Base-by-base conservation (phyloP, 768 basidiomycete genomes). In the Boletus subcaerulescens region DNA sequence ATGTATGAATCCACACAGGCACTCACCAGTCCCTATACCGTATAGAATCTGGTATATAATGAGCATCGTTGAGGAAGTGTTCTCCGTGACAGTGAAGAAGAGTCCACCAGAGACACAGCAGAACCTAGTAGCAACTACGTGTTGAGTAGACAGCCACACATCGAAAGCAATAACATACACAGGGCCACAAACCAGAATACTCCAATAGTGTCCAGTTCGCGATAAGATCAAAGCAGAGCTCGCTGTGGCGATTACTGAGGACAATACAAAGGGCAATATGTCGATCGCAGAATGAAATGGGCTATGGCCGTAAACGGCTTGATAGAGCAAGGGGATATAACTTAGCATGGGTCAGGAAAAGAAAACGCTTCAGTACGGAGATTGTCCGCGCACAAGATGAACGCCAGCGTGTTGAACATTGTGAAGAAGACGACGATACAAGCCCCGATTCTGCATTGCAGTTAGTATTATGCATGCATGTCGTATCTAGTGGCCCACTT, bases 321-420 rank as follows among this genome's bases (percentile, higher is more conserved):
- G 59, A 50, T 59, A 65, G 26, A 63, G 45, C 20, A 65, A 42
- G 7, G 61, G 63, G 31, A 65, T 50, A 36, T 63, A 63, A 38
- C 59, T 60, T 47, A 33, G 18, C 14, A 12, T 10, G 4, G 9
- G 15, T 54, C 22, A 55, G 50, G 31, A 42, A 4, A 32, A 38
- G 31, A 42, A 4, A 32, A 38, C 36, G 14, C 3, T 29, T 29
- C 1, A 11, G 6, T 15, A 18, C 22, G 5, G 43, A n/a, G 22
- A 24, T 18, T 29, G 14, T 17, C 15, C 9, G 4, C 57, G 24
- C 29, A 60, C 57, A 50, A 60, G 15, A 39, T 39, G 20, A 59
- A 51, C 15, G 50, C 45, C 32, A 60, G 32, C 26, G 22, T 35
- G 35, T 55, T 52, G 44, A 52, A 60, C 60, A 60, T 59, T 20